Evolutionary conservation across 805 yeast species (phyloP), one percentile per base, ranked within the genome.

Genomic region (Barnettozyma pratensis): DNA sequence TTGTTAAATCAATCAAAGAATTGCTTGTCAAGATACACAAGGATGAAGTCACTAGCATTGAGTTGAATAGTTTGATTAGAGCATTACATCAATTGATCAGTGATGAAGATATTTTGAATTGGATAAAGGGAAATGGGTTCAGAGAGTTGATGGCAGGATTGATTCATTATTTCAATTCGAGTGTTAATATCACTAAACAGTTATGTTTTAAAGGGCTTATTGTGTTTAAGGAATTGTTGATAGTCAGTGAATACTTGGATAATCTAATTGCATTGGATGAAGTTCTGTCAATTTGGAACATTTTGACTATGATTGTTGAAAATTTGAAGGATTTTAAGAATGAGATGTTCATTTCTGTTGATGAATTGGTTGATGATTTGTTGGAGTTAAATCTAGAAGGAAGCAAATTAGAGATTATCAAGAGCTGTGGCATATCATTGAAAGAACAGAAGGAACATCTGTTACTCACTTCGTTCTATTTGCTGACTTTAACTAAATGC

Each of bases 201-300:
- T 29, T 58, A 2, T 60, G 64, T 31, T 58, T 55, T 47, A 62
- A 62, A 42, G 64, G 63, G 0, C 46, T 62, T 38, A 51, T 58
- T 10, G 49, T 59, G 1, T 39, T 62, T 37, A 60, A 57, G 42
- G 63, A 60, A 31, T 45, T 58, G 7, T 41, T 58, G n/a, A 51
- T 58, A 7, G 44, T 60, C 12, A 54, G 51, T 39, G 53, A 53
- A 9, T 47, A 45, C 26, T 28, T 59, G 6, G 53, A 47, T 3
- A 37, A 38, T 4, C 14, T 52, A 1, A 31, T 58, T 19, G 32
- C 45, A 5, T 7, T 50, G 5, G 38, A 48, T 4, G 51, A 55
- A 10, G 36, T 41, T 9, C 14, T 49, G 4, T 39, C 48, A 5
- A 45, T 59, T 8, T 60, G 61, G 62, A 50, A 44, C 28, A 53